Base-by-base conservation (phyloP, 805 yeast species). In the Wickerhamiella galacta region DNA sequence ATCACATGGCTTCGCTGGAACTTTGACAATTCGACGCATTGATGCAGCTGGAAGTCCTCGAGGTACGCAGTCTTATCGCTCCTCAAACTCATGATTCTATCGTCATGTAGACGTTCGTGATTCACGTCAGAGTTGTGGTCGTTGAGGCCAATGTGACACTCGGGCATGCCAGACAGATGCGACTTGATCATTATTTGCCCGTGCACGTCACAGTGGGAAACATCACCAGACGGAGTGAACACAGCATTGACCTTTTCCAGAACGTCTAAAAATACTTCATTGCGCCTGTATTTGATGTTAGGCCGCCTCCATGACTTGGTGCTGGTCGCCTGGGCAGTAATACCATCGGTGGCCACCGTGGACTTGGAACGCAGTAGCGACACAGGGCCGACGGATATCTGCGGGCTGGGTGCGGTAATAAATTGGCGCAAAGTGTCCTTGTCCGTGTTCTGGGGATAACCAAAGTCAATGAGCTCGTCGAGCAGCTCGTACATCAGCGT, bases 31-130 rank as follows among this genome's bases (percentile, higher is more conserved):
- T 75, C 71, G 17, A 82, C 94, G 53, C 93, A 79, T 45, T 80
- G 87, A 53, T 82, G 94, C 54, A 82, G 77, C 41, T 76, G 80
- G 44, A 79, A 73, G 51, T 82, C 92, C 43, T 76, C 80, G 8
- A 83, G 56, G 0, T 28, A 21, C 0, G 63, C 60, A 1, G 64
- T 16, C 2, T 27, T 28, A 4, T 21, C 22, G 45, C 37, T 49
- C 56, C 34, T 39, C 52, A 25, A 46, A 42, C 32, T 50, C 57
- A 33, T 44, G 40, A 7, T n/a, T 48, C 39, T 6, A 43, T 38
- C 10, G 43, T 34, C 7, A 41, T 38, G n/a, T n/a, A n/a, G 30
- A n/a, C 36, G 43, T 3, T 39, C 41, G 16, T 28, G 34, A 27
- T 34, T 32, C 3, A 42, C 38, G 17, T 41, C 47, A 17, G 44